Base-by-base conservation (phyloP, 495 filamentous ascomycete genomes). In the Tuber borchii region DNA sequence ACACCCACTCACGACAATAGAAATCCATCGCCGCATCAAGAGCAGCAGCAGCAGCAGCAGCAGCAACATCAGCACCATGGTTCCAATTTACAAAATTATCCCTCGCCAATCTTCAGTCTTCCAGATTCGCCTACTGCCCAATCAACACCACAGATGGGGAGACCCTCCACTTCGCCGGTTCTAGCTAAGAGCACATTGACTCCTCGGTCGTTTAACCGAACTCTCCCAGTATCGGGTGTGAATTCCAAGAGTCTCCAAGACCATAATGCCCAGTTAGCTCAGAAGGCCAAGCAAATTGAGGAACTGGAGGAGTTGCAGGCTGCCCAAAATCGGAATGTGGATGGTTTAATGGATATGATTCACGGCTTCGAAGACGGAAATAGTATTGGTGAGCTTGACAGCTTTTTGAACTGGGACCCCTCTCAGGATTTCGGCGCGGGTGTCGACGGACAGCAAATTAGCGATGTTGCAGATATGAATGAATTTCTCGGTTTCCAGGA, bases 311-410 rank as follows among this genome's bases (percentile, higher is more conserved):
- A 73, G 51, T 51, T 83, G 9, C 81, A 83, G 17, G 74, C 78
- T 19, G 75, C 73, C 17, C 81, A 83, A 44, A 76, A 75, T n/a
- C 77, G 75, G 26, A 80, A 83, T 34, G 81, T 83, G 5, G 81
- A 83, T 22, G 75, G 78, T n/a, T 68, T 83, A 8, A 81, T 83
- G 78, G 81, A 80, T 31, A 83, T 83, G 76, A 75, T 83, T 76
- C 79, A 74, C 7, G 51, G 75, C 22, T 72, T 61, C 0, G 78
- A 79, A 5, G 72, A 70, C 0, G 51, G 69, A 10, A 76, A 48
- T 0, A n/a, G n/a, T n/a, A n/a, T n/a, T n/a, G 34, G 76, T 20
- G 75, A 78, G 42, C 76, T 82, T 20, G 80, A 77, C 51, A 76
- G 82, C 37, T 82, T 77, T 45, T 73, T 82, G 26, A 78, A 82